Evolutionary conservation across 129 eudicot species (phyloP).

Genomic region (Tanacetum coccineum): DNA sequence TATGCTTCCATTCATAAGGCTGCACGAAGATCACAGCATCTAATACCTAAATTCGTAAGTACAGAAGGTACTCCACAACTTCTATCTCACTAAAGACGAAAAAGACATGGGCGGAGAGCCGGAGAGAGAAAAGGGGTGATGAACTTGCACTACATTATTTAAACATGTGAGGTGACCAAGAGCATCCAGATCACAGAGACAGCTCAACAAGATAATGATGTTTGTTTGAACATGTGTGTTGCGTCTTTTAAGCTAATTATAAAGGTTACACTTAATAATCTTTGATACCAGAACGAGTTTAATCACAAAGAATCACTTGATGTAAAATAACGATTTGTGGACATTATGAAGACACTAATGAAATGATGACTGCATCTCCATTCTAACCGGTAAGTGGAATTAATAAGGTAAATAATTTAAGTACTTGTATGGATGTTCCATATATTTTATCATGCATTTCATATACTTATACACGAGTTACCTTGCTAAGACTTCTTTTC

Average conservation of each 20-base stretch:
- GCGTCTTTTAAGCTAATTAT: constrained; percentile 5
- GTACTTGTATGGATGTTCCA: constrained; percentile 5
- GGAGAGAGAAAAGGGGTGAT: constrained; percentile 7
- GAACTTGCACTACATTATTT: constrained; percentile 16
- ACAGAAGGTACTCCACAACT: constrained; percentile 29
- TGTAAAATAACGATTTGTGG: constrained; percentile 6
- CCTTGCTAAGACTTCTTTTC: not conserved
- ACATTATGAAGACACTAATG: constrained; percentile 17
- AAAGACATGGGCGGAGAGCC: constrained; percentile 20
- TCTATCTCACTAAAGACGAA: constrained; percentile 28
- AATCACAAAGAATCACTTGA: constrained; percentile 5
- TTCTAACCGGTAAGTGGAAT: constrained; percentile 1
- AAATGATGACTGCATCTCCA: constrained; percentile 15
- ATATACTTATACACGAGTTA: constrained; percentile 12
- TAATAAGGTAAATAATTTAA: constrained; percentile 21
- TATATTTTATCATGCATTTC: constrained; percentile 1
- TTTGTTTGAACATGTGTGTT: not conserved
- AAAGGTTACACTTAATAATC: constrained; percentile 1
- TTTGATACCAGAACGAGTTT: constrained; percentile 10
- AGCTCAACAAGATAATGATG: too few relatives aligned
- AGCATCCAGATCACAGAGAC: constrained; percentile 10
- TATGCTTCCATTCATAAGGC: constrained; percentile 25
- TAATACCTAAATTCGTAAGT: constrained; percentile 26
- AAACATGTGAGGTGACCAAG: constrained; percentile 9
- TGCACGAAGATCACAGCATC: constrained; percentile 26